Conservation (phyloP, 495 filamentous ascomycete species). For the Aspergillus bertholletiae region DNA sequence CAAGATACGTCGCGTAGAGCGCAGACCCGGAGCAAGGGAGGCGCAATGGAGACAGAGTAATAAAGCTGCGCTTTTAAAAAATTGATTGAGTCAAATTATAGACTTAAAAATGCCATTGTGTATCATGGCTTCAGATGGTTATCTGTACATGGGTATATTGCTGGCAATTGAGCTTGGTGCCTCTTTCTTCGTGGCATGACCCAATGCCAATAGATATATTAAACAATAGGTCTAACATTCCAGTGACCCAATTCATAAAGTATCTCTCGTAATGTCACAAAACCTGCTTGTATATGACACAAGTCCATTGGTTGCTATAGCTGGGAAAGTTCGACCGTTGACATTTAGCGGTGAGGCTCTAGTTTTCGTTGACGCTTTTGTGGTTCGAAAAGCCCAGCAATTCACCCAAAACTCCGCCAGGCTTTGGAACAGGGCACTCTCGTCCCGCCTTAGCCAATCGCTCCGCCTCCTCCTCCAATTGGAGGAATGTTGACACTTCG, state of each 20-base stretch:
- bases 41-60: background rate
- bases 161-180: slow-evolving; percentile 4
- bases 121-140: slow-evolving; percentile 8
- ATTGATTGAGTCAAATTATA: slow-evolving; percentile 1
- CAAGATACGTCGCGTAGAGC: background rate
- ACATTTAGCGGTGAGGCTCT: slow-evolving; percentile 1
- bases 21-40: background rate
- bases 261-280: background rate
- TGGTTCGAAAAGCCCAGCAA: slow-evolving; percentile 59
- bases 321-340: slow-evolving; percentile 3
- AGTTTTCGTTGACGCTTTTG: slow-evolving; percentile 1
- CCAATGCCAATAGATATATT: background rate
- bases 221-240: background rate
- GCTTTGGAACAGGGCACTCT: slow-evolving; percentile 84
- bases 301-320: background rate
- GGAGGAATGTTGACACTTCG: slow-evolving; percentile 42
- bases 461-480: slow-evolving; percentile 44
- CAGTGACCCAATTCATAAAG: background rate
- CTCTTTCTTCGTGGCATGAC: background rate
- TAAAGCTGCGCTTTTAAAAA: background rate
- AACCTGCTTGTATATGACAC: background rate
- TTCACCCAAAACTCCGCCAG: slow-evolving; percentile 67
- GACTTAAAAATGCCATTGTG: slow-evolving; percentile 1
- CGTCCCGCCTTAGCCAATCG: slow-evolving; percentile 25
- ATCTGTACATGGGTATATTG: slow-evolving; percentile 26